phyloP scores from a whole-genome alignment of 108 stramenopile genomes.

The Schizochytrium sp. region DNA sequence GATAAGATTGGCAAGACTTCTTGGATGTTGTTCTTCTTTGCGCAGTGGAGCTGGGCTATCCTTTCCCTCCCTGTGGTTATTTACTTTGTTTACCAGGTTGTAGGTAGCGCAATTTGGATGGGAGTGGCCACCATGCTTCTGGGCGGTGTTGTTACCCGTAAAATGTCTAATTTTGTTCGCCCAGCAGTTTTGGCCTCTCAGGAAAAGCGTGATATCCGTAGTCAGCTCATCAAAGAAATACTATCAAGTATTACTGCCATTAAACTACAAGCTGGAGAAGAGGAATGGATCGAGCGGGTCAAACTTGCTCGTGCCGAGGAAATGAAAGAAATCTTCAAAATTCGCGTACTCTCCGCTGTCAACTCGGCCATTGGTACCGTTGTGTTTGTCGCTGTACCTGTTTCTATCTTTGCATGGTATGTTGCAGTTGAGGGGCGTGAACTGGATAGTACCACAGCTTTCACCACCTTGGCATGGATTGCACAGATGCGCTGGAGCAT shows the following conservation, averaged over 20 bases:
- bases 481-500: constrained; percentile 61
- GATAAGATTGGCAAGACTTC: constrained; percentile 23
- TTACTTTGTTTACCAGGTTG: constrained; percentile 41
- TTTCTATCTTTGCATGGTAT: constrained; percentile 41
- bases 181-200: not conserved
- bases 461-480: constrained; percentile 60
- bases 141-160: not conserved
- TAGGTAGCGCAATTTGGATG: not conserved
- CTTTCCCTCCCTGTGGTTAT: constrained; percentile 4
- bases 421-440: not conserved
- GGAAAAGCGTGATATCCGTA: constrained; percentile 16
- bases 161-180: not conserved
- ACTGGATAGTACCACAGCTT: constrained; percentile 14
- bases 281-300: not conserved
- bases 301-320: not conserved
- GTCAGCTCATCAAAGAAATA: constrained; percentile 35
- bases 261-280: constrained; percentile 28
- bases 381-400: constrained; percentile 13
- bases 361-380: constrained; percentile 15
- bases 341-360: not conserved
- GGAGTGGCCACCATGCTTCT: not conserved
- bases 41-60: constrained; percentile 59
- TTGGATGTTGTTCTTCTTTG: constrained; percentile 54
- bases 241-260: not conserved
- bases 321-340: constrained; percentile 10